phyloP scores from a whole-genome alignment of 345 rosid genomes.

The Turritis glabra region DNA sequence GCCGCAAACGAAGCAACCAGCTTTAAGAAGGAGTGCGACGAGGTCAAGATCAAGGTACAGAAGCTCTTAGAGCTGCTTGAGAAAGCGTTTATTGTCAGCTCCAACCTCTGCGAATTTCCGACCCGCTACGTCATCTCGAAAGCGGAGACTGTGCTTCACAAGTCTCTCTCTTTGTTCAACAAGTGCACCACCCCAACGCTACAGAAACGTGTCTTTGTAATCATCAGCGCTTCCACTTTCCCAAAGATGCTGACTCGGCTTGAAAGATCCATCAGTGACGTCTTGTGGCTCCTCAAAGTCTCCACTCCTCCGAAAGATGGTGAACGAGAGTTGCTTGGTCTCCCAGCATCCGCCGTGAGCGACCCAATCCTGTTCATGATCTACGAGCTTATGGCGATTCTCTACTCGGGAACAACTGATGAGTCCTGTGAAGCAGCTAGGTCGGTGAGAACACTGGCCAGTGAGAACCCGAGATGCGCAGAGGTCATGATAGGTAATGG shows the following conservation, averaged over 20 bases:
- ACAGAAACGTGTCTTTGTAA: slow-evolving; percentile 60
- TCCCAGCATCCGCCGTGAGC: slow-evolving; percentile 77
- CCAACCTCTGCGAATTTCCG: slow-evolving; percentile 82
- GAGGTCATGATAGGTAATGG: slow-evolving; percentile 61
- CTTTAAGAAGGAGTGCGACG: slow-evolving; percentile 65
- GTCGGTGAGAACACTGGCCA: slow-evolving; percentile 65
- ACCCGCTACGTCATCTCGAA: slow-evolving; percentile 73
- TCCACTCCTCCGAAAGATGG: slow-evolving; percentile 63
- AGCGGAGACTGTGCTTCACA: slow-evolving; percentile 67
- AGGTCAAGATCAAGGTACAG: slow-evolving; percentile 66
- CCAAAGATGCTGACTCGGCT: slow-evolving; percentile 58
- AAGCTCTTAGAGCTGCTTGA: slow-evolving; percentile 64
- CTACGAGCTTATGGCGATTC: slow-evolving; percentile 78
- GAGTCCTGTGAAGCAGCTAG: slow-evolving; percentile 65
- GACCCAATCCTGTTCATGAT: slow-evolving; percentile 73
- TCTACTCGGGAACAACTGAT: slow-evolving; percentile 56
- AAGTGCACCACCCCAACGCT: slow-evolving; percentile 65
- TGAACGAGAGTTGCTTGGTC: slow-evolving; percentile 56
- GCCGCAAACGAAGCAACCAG: slow-evolving; percentile 55
- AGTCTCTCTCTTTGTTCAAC: slow-evolving; percentile 54
- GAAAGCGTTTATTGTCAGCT: slow-evolving; percentile 65
- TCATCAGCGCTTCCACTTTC: slow-evolving; percentile 58
- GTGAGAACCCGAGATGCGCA: slow-evolving; percentile 60
- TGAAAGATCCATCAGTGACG: slow-evolving; percentile 71
- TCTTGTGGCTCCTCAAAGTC: slow-evolving; percentile 81